Conservation (phyloP, 2,329 filamentous ascomycete genomes). For the Podosphaera xanthii region DNA sequence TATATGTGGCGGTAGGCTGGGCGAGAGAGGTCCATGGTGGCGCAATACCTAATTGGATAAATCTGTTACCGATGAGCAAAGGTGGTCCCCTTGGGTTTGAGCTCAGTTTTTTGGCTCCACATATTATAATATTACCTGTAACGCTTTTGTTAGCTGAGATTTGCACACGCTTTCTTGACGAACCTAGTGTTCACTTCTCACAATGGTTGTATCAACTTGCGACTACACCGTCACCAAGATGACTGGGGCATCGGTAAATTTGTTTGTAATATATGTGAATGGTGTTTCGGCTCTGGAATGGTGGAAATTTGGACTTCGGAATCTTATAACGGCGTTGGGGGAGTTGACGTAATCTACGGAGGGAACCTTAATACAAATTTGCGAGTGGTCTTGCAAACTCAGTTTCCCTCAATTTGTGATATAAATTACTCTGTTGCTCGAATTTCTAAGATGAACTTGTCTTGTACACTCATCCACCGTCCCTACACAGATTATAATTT, state of each 20-base stretch:
- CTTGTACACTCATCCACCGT: too few relatives aligned
- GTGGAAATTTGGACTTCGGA: background rate
- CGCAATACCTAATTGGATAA: slow-evolving; percentile 32
- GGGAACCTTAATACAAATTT: background rate
- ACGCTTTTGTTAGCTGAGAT: slow-evolving; percentile 36
- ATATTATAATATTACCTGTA: slow-evolving; percentile 34
- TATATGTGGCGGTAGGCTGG: slow-evolving; percentile 40
- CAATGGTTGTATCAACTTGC: slow-evolving; percentile 27
- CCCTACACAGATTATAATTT: too few relatives aligned
- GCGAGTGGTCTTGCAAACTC: background rate
- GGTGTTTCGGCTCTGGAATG: background rate
- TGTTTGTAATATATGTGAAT: background rate
- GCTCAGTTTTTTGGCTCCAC: slow-evolving; percentile 32
- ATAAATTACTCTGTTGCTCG: too few relatives aligned
- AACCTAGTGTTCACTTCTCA: slow-evolving; percentile 34
- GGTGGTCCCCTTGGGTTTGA: slow-evolving; percentile 36
- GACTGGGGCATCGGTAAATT: background rate
- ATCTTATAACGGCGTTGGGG: background rate
- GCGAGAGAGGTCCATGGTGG: slow-evolving; percentile 23
- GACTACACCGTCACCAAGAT: background rate
- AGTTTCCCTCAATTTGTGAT: too few relatives aligned
- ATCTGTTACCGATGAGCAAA: slow-evolving; percentile 29
- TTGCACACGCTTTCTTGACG: slow-evolving; percentile 31
- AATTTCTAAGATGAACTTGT: too few relatives aligned
- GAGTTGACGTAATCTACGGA: background rate